Percentiles rank a stretch among this genome's conserved stretches.
Evolutionary conservation across 2,329 filamentous ascomycete species (phyloP).

Genomic region (Rachicladosporium sp.): DNA sequence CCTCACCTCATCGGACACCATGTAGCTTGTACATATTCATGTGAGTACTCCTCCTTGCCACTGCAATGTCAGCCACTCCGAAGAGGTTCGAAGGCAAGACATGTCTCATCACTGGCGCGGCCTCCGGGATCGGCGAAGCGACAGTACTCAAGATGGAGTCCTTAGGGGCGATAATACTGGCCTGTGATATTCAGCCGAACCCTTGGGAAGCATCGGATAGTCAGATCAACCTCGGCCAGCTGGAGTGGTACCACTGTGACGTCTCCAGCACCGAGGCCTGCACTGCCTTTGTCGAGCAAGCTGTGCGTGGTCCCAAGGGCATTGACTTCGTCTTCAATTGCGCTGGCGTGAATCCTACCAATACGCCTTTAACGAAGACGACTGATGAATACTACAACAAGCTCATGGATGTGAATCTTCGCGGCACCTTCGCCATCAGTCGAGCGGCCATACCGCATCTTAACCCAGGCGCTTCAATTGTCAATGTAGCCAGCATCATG

Average conservation of each 20-base stretch:
- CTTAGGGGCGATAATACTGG: conserved; percentile 29
- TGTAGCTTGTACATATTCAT: too few relatives aligned
- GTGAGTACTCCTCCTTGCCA: too few relatives aligned
- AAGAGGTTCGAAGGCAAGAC: conserved; percentile 13
- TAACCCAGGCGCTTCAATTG: conserved; percentile 22
- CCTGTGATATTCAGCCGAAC: conserved; percentile 4
- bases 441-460: conserved; percentile 31
- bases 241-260: conserved; percentile 9
- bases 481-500: conserved; percentile 32
- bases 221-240: conserved; percentile 25
- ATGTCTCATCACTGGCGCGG: conserved; percentile 21
- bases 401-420: conserved; percentile 28
- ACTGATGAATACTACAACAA: conserved; percentile 33
- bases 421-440: conserved; percentile 29
- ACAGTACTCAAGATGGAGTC: conserved; percentile 32
- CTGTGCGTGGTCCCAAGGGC: conserved; percentile 13
- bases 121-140: conserved; percentile 30
- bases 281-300: conserved; percentile 13
- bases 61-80: too few relatives aligned
- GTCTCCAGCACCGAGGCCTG: conserved; percentile 20
- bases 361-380: conserved; percentile 23
- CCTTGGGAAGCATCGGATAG: conserved; percentile 15
- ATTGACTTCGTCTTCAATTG: conserved; percentile 34
- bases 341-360: conserved; percentile 26
- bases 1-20: too few relatives aligned